Percentiles rank a stretch among this genome's conserved stretches.
phyloP scores from a whole-genome alignment of 2,329 filamentous ascomycete genomes.

The Aspergillus ruber region DNA sequence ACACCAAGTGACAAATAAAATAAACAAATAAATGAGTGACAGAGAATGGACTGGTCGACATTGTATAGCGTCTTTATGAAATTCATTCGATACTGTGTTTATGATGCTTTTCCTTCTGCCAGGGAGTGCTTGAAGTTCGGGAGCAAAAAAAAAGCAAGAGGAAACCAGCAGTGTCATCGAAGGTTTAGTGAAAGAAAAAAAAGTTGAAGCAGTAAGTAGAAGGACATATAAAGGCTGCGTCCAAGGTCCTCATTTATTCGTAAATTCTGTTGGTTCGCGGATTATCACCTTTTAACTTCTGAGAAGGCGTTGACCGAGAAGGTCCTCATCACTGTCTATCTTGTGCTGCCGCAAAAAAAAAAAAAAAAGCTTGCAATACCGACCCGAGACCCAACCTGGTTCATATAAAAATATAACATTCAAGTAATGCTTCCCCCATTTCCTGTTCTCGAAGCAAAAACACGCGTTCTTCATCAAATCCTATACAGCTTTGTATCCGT shows the following conservation, averaged over 20 bases:
- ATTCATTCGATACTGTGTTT: no score
- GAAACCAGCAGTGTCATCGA: not conserved
- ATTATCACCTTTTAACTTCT: not conserved
- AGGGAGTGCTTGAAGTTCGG: no score
- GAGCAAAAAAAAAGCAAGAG: no score
- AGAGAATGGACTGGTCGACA: no score
- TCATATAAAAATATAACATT: conserved; percentile 81
- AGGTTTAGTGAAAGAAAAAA: not conserved
- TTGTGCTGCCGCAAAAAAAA: not conserved
- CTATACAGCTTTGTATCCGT: conserved; percentile 60
- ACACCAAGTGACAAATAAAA: no score
- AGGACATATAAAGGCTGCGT: not conserved
- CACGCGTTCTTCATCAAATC: conserved; percentile 89
- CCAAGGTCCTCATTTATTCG: not conserved
- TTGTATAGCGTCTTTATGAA: no score
- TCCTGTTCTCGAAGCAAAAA: conserved; percentile 69
- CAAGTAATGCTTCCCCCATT: conserved; percentile 63
- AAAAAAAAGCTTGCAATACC: not conserved
- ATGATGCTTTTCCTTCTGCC: no score
- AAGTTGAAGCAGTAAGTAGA: not conserved
- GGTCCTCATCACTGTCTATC: no score
- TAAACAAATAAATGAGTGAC: no score
- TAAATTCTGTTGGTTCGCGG: not conserved
- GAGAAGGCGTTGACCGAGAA: no score
- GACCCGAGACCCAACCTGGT: not conserved